These are phyloP conservation scores for Zelonia costaricensis DNA, from an alignment of 208 protist genomes.

Conservation along the genomic window DNA sequence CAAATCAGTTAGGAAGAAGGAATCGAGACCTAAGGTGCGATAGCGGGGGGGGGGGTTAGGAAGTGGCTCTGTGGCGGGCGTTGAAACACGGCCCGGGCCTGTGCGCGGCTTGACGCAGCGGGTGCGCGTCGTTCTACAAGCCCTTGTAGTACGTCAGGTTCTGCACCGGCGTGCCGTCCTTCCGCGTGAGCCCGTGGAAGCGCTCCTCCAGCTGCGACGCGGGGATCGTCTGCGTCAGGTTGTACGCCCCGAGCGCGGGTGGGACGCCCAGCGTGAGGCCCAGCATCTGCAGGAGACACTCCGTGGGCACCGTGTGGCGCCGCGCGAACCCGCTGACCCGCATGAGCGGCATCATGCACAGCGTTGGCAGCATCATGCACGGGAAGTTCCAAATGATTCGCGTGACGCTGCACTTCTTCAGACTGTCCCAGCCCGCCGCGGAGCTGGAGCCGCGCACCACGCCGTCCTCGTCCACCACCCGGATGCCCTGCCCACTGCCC, in stretches of 20 bases:
- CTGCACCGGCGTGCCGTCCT: slow-evolving; percentile 65
- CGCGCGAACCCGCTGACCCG: slow-evolving; percentile 32
- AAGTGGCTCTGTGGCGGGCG: too few species aligned
- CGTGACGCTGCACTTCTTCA: slow-evolving; percentile 78
- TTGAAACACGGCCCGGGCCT: too few species aligned
- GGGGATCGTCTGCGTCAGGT: slow-evolving; percentile 55
- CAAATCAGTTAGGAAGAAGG: too few species aligned
- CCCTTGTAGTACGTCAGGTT: slow-evolving; percentile 86
- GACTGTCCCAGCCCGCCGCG: slow-evolving; percentile 75
- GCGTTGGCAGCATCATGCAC: slow-evolving; percentile 85
- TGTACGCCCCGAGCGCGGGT: slow-evolving; percentile 70
- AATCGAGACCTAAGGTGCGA: too few species aligned
- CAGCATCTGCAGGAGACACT: slow-evolving; percentile 65
- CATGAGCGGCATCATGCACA: slow-evolving; percentile 75
- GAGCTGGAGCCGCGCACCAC: slow-evolving; percentile 64
- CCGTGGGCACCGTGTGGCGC: slow-evolving; percentile 34
- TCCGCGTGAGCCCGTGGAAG: slow-evolving; percentile 64
- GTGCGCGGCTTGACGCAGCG: too few species aligned
- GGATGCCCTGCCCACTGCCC: slow-evolving; percentile 67
- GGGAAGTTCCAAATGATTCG: slow-evolving; percentile 84
- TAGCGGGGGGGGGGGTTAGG: neutral
- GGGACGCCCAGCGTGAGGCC: slow-evolving; percentile 72
- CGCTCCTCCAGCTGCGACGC: slow-evolving; percentile 51
- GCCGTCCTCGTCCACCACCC: slow-evolving; percentile 87
- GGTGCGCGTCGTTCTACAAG: too few species aligned